phyloP scores from a whole-genome alignment of 352 stramenopile species.

The Elongisporangium undulatum region DNA sequence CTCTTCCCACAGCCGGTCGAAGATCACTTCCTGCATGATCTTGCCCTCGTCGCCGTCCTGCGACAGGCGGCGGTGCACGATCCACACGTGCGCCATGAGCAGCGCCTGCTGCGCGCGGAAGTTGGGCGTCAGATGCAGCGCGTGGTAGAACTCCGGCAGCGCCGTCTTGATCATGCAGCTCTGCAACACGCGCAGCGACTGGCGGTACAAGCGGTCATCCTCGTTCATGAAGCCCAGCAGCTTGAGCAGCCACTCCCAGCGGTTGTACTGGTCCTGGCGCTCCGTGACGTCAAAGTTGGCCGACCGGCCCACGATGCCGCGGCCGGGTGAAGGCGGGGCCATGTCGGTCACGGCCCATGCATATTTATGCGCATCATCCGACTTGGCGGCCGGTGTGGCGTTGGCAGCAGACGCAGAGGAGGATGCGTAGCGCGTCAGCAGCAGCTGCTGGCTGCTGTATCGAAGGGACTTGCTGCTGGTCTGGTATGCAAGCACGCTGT shows the following conservation, averaged over 20 bases:
- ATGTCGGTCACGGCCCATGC: slow-evolving; percentile 76
- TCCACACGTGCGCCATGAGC: slow-evolving; percentile 95
- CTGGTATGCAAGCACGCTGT: background rate
- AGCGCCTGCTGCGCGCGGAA: slow-evolving; percentile 93
- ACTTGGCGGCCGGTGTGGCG: slow-evolving; percentile 5
- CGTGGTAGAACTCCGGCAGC: slow-evolving; percentile 64
- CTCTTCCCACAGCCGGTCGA: slow-evolving; percentile 96
- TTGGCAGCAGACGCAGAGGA: slow-evolving; percentile 2
- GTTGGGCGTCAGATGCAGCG: slow-evolving; percentile 59
- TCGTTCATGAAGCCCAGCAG: slow-evolving; percentile 86
- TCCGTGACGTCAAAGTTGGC: slow-evolving; percentile 83
- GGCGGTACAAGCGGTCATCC: slow-evolving; percentile 69
- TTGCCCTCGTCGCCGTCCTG: slow-evolving; percentile 72
- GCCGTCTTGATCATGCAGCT: slow-evolving; percentile 84
- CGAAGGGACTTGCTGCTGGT: background rate
- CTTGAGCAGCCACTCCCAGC: slow-evolving; percentile 81
- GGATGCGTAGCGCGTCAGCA: slow-evolving; percentile 19
- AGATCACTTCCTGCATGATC: slow-evolving; percentile 93
- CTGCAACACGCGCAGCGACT: slow-evolving; percentile 74
- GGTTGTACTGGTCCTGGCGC: slow-evolving; percentile 46
- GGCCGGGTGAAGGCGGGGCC: slow-evolving; percentile 69
- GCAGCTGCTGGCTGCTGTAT: slow-evolving; percentile 5
- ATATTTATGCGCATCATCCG: slow-evolving; percentile 31
- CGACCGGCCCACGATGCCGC: slow-evolving; percentile 61
- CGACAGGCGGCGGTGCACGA: slow-evolving; percentile 93